Base-by-base conservation (phyloP, 169 alveolate species). In the Babesia ovis region DNA sequence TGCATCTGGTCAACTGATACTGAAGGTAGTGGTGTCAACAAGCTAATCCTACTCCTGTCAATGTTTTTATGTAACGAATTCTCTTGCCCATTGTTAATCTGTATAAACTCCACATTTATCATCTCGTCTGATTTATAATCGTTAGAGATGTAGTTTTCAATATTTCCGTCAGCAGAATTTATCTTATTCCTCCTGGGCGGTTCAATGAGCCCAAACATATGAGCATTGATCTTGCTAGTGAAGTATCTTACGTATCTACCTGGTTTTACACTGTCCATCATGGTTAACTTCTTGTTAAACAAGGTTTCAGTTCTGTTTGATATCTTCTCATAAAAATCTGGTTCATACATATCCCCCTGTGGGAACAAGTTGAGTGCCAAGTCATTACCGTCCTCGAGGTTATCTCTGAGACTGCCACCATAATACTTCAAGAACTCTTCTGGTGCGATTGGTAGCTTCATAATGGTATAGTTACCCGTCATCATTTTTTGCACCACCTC, bases 381-480 rank as follows among this genome's bases (percentile, higher is more conserved):
- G 29, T 85, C 90, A 75, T 90, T 89, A 12, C 96, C 96, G 22
- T 90, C 96, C 60, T 85, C 89, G 58, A 92, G 84, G 84, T 92
- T 92, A 48, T 90, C 95, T 82, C 84, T 54, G 35, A 92, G 82
- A 34, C 84, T 92, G 25, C 96, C 96, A 43, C 96, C 96, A 76
- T 77, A 92, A 43, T 71, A 68, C 62, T 83, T 79, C 57, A 92
- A 73, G 76, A 92, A 92, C 48, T 85, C 86, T 27, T 88, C 93
- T 6, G 95, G 94, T 37, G 79, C 72, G 25, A 83, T 60, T 29
- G 95, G 95, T 64, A 91, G 72, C 66, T 93, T 89, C 71, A 92
- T 83, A 18, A 92, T 90, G 37, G 93, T 87, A 61, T 92, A 92
- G 85, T 92, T 92, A 4, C 95, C 95, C 34, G 95, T 92, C 53